Percentiles rank a stretch among this genome's conserved stretches.
phyloP scores from a whole-genome alignment of 2,329 filamentous ascomycete species.

The Ceratocystis destructans region DNA sequence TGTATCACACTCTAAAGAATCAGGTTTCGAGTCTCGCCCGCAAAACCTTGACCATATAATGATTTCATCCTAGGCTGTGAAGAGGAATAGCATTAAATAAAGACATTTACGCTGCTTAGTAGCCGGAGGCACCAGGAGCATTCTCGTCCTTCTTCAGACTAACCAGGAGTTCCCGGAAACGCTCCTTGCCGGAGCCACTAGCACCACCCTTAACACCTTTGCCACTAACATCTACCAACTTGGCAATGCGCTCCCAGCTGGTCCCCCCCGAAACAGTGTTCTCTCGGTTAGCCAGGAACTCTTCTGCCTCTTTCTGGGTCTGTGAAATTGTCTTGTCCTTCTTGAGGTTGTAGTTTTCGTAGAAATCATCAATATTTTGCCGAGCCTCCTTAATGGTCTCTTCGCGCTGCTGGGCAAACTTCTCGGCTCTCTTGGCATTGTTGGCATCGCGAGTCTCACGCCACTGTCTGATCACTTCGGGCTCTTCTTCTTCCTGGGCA shows the following conservation, averaged over 20 bases:
- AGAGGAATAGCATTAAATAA: constrained; percentile 2
- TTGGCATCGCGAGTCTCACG: constrained; percentile 74
- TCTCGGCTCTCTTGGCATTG: constrained; percentile 70
- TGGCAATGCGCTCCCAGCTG: constrained; percentile 96
- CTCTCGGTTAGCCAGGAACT: constrained; percentile 78
- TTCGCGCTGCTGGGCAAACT: constrained; percentile 67
- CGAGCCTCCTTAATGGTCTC: constrained; percentile 81
- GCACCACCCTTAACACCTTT: constrained; percentile 81
- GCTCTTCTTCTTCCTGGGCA: constrained; percentile 56
- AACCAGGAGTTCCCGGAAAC: constrained; percentile 80
- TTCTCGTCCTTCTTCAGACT: constrained; percentile 90
- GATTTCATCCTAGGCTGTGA: neutral
- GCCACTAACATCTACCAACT: constrained; percentile 91
- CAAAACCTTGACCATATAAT: neutral
- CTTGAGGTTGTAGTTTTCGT: constrained; percentile 98
- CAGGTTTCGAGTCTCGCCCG: no score
- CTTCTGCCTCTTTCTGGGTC: constrained; percentile 80
- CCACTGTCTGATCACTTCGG: constrained; percentile 83
- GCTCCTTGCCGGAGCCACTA: constrained; percentile 83
- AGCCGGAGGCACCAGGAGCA: constrained; percentile 52
- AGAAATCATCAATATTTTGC: constrained; percentile 95
- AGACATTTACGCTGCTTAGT: constrained; percentile 29
- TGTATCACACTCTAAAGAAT: neutral
- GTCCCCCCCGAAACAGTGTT: constrained; percentile 91
- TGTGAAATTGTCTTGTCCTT: constrained; percentile 86